Percentiles rank a stretch among this genome's conserved stretches.
Evolutionary conservation across 2,329 filamentous ascomycete species (phyloP).

Genomic region (Cephalotrichum gorgonifer): DNA sequence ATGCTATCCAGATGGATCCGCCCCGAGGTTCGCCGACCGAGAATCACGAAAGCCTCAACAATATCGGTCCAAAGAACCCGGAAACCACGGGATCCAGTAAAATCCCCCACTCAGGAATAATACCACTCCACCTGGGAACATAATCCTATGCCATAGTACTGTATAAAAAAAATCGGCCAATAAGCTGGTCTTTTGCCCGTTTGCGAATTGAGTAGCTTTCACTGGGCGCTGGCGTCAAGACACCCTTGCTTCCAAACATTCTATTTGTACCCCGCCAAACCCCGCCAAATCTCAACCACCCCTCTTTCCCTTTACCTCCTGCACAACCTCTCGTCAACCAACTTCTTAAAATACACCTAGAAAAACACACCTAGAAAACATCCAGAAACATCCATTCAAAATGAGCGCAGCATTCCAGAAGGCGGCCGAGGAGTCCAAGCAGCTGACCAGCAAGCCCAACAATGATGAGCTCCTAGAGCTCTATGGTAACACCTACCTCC

Average conservation of each 20-base stretch:
- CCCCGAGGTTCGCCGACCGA: background rate
- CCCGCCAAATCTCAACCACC: background rate
- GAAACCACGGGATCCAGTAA: background rate
- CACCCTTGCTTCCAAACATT: too few relatives aligned
- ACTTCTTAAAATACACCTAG: background rate
- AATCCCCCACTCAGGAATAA: background rate
- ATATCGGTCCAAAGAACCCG: background rate
- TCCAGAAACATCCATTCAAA: conserved; percentile 11
- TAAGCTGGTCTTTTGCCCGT: too few relatives aligned
- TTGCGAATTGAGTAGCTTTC: too few relatives aligned
- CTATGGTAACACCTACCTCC: conserved; percentile 37
- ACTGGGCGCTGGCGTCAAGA: too few relatives aligned
- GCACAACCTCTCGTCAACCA: background rate
- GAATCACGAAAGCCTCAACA: background rate
- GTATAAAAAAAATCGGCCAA: background rate
- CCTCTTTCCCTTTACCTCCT: background rate
- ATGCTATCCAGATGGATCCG: background rate
- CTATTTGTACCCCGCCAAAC: background rate
- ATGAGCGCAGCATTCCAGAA: conserved; percentile 42
- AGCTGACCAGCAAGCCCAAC: conserved; percentile 54
- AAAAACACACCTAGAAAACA: background rate
- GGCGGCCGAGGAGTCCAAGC: conserved; percentile 54
- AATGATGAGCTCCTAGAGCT: conserved; percentile 56
- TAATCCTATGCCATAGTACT: background rate
- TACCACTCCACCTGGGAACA: background rate